Conservation (phyloP, 2,329 filamentous ascomycete genomes). For the Paecilomyces formosus region DNA sequence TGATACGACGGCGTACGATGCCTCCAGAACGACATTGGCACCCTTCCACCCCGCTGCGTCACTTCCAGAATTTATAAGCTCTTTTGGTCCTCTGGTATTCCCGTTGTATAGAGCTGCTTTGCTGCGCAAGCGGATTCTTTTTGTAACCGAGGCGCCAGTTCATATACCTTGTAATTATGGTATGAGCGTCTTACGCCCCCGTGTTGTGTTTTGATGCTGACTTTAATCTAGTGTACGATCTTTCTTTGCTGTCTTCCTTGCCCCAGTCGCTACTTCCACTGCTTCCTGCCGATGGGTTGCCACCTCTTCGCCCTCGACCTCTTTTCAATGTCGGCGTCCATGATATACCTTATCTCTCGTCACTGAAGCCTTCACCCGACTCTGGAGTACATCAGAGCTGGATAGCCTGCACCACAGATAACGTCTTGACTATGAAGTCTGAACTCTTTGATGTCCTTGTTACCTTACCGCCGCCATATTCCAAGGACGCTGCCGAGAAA, state of each 20-base stretch:
- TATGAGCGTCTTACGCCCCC: conserved; percentile 33
- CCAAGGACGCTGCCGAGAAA: conserved; percentile 51
- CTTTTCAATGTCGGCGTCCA: conserved; percentile 93
- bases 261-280: conserved; percentile 65
- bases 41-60: conserved; percentile 81
- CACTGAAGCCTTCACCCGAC: conserved; percentile 46
- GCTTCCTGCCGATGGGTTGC: conserved; percentile 55
- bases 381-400: conserved; percentile 53
- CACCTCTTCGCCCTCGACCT: conserved; percentile 61
- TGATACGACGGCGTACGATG: conserved; percentile 33
- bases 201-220: conserved; percentile 12
- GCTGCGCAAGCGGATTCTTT: conserved; percentile 77
- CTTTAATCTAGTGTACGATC: conserved; percentile 65
- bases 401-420: conserved; percentile 94
- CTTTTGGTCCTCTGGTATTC: conserved; percentile 86
- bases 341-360: conserved; percentile 74
- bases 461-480: conserved; percentile 62
- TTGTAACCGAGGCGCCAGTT: conserved; percentile 80
- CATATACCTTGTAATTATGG: conserved; percentile 83
- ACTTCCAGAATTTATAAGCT: conserved; percentile 66
- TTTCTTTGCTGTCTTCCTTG: conserved; percentile 87
- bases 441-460: conserved; percentile 85
- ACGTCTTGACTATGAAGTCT: conserved; percentile 78
- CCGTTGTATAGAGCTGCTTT: conserved; percentile 82
- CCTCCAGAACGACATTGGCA: conserved; percentile 54